Base-by-base conservation (phyloP, 2,329 filamentous ascomycete species). In the Trichoderma sp. region DNA sequence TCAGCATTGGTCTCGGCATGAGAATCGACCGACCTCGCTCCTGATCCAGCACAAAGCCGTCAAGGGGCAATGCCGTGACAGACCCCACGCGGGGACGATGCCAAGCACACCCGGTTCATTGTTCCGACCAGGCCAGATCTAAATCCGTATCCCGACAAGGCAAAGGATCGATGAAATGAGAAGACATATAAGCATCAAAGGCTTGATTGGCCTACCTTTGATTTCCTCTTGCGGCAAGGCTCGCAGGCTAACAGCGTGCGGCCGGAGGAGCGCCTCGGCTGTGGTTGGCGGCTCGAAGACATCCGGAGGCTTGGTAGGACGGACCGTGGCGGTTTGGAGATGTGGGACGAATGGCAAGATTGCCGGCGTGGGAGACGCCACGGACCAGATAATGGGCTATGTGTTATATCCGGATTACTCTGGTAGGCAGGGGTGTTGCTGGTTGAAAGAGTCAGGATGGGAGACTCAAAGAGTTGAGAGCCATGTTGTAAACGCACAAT, bases 201-300 rank as follows among this genome's bases (percentile, higher is more conserved):
- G 10, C 34, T 17, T 15, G 19, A 7, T 39, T 28, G 21, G 39
- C 45, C 9, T 21, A 65, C 63, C 63, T 65, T 65, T 65, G 63
- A 65, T 65, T 65, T 65, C 63, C 63, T 59, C 63, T 65, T 65
- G 55, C 63, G 63, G 63, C 63, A 65, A 52, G 63, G 63, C 41
- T 65, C 55, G 26, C 63, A 65, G 47, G 63, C 63, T 43, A 65
- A 54, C 41, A 26, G 54, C 55, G 63, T 65, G 55, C 63, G 63
- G 45, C 62, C 54, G 19, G 62, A 52, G 44, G 19, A 34, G 28
- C 62, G 55, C 54, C 63, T 45, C 21, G 54, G 39, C 55, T 65
- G 63, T 58, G 63, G 63, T 60, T 65, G 63, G 63, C 63, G 63
- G 63, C 63, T 65, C 39, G 63, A 65, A 65, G 63, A 65, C 63